Conservation (phyloP, 2,329 filamentous ascomycete species). For the Paraphaeosphaeria minitans region DNA sequence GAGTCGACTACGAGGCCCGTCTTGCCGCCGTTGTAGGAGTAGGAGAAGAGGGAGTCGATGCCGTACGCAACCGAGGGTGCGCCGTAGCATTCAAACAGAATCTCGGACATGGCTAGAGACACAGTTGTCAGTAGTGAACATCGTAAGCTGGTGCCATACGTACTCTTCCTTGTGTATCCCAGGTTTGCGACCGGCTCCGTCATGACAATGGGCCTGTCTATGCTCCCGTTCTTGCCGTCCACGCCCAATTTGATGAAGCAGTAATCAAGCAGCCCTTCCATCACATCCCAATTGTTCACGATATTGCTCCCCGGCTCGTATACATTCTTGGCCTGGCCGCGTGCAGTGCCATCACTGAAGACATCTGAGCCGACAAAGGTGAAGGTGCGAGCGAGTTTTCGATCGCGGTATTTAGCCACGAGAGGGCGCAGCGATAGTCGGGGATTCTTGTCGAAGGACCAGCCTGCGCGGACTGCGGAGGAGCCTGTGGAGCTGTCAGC, state of each 20-base stretch:
- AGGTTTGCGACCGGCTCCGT: conserved; percentile 94
- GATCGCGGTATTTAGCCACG: conserved; percentile 93
- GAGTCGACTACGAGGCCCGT: conserved; percentile 90
- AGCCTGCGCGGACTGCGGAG: conserved; percentile 86
- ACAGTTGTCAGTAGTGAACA: conserved; percentile 28
- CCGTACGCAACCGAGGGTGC: conserved; percentile 91
- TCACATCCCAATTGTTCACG: conserved; percentile 96
- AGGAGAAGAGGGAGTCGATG: conserved; percentile 96
- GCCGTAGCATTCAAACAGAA: conserved; percentile 93
- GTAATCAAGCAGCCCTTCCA: conserved; percentile 94
- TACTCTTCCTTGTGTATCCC: conserved; percentile 85
- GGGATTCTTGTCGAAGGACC: conserved; percentile 89
- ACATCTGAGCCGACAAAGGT: conserved; percentile 92
- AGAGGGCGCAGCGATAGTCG: conserved; percentile 83
- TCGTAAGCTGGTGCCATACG: conserved; percentile 37
- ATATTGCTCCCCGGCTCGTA: conserved; percentile 92
- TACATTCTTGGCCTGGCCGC: conserved; percentile 85
- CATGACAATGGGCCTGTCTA: conserved; percentile 90
- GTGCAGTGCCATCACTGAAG: conserved; percentile 90
- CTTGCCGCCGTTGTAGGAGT: conserved; percentile 85
- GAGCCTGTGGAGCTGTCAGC: conserved; percentile 65
- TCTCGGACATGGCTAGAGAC: conserved; percentile 85
- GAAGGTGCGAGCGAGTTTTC: conserved; percentile 89
- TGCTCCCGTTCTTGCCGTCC: conserved; percentile 71
- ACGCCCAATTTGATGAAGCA: conserved; percentile 92